phyloP scores from a whole-genome alignment of 371 early-diverging fungal genomes.

The Mucor sp. region DNA sequence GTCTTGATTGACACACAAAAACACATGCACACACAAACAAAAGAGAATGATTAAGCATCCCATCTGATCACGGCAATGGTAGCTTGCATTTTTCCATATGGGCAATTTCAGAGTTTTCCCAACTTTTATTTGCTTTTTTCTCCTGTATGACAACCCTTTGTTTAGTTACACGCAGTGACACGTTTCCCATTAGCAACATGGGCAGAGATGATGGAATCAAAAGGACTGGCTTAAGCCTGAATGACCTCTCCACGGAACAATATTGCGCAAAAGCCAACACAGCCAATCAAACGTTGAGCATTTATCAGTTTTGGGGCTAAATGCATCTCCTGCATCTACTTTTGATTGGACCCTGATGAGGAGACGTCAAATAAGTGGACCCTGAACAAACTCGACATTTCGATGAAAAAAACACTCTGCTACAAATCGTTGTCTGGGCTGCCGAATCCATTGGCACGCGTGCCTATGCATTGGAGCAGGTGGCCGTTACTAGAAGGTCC shows the following conservation, averaged over 20 bases:
- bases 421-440: background rate
- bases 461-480: background rate
- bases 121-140: conserved; percentile 1
- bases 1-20: background rate
- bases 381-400: background rate
- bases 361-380: background rate
- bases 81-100: background rate
- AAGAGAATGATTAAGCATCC: background rate
- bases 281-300: background rate
- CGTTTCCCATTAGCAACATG: conserved; percentile 1
- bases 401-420: background rate
- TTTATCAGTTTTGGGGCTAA: background rate
- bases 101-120: background rate
- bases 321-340: background rate
- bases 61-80: background rate
- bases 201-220: background rate
- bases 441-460: background rate
- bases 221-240: background rate
- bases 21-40: background rate
- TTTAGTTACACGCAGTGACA: conserved; percentile 5
- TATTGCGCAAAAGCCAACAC: background rate
- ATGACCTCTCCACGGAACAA: conserved; percentile 2
- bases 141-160: background rate
- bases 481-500: background rate
- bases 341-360: conserved; percentile 4